Percentiles rank a stretch among this genome's conserved stretches.
These are phyloP conservation scores for Thuja plicata DNA, from an alignment of 83 land plant genomes.

Conservation along the genomic window DNA sequence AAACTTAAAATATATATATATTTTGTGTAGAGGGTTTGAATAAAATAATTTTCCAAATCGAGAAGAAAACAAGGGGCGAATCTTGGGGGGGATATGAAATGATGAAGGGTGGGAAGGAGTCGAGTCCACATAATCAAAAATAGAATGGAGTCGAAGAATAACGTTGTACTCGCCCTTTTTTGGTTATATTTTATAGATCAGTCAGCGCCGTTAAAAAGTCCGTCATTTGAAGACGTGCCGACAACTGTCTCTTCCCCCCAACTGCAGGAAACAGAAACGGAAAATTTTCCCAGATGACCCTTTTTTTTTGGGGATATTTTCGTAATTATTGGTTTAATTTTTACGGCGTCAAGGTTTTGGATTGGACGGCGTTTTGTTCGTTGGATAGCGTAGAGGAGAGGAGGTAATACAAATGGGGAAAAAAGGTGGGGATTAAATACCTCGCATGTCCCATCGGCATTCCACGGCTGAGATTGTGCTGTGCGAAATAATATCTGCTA, in stretches of 20 bases:
- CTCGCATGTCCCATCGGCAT: not conserved
- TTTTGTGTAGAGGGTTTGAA: not conserved
- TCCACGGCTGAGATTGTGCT: not conserved
- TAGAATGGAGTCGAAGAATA: not conserved
- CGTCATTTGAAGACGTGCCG: not conserved
- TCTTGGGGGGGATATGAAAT: not conserved
- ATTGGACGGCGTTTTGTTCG: not conserved
- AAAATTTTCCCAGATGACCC: not conserved
- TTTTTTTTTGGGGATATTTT: too few species aligned
- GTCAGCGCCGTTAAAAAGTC: conserved; percentile 2
- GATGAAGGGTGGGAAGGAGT: not conserved
- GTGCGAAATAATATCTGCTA: not conserved
- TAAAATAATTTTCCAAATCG: not conserved
- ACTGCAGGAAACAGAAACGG: not conserved
- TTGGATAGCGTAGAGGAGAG: not conserved
- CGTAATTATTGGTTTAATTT: not conserved
- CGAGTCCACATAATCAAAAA: not conserved
- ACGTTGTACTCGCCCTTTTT: not conserved
- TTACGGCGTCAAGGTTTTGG: conserved; percentile 2
- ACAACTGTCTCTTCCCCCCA: not conserved
- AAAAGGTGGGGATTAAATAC: not conserved
- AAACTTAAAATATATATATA: too few species aligned
- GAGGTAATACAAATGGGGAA: not conserved
- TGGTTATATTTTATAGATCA: not conserved
- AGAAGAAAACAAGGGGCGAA: not conserved